Evolutionary conservation across 1,139 yeast species (phyloP), one percentile per base, ranked within the genome.

Genomic region (Hyphopichia buzzinii): DNA sequence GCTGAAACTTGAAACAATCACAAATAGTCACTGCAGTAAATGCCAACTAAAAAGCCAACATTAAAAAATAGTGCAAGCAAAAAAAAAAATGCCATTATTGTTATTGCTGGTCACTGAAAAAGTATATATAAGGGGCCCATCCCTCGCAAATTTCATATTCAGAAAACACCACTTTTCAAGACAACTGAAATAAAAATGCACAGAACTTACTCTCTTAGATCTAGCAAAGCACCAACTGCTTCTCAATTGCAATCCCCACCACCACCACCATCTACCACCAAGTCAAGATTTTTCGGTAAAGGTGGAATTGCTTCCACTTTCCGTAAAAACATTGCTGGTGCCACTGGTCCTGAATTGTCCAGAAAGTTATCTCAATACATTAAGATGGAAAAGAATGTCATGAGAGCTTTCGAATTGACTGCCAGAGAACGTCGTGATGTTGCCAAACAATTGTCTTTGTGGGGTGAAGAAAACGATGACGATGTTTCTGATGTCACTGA

Each of bases 381-480:
- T 60, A 92, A 92, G 79, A 85, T 88, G 77, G 98, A 92, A 73
- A 92, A 92, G 77, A 88, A 88, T 61, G 88, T 92, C 43, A 84
- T 90, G 88, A 82, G 96, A 64, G 82, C 96, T 46, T 77, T 92
- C 56, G 97, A 92, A 71, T 75, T 87, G 53, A 89, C 90, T 45
- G 94, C 97, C 47, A 81, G 87, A 62, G 98, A 92, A 73, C 84
- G 97, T 67, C 84, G 94, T 67, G 94, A 87, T 58, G 96, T 88
- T 51, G 98, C 98, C 54, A 88, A 84, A 72, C 97, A 89, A 73
- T 79, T 92, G 63, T 85, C 96, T 43, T 66, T 84, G 47, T 92
- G 98, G 98, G 98, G 98, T 72, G 95, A 90, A 67, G 96, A 86
- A 54, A 87, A 89, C 60, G 97, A 92, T 62, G 97, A 92, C 58